Evolutionary conservation across 1,284 basidiomycete species (phyloP), one percentile per base, ranked within the genome.

Genomic region (Marasmius oreades): DNA sequence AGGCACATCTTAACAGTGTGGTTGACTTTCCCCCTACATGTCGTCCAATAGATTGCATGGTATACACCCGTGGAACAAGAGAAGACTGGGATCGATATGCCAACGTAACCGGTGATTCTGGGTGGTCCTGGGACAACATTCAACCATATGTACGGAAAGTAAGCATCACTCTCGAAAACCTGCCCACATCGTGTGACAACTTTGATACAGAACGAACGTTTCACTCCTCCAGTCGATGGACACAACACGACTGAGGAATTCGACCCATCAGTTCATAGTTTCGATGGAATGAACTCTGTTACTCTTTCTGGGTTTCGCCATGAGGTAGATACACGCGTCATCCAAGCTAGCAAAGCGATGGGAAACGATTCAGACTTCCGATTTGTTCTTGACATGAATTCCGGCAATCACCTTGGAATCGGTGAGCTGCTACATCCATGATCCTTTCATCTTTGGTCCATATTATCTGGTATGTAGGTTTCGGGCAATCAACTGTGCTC

Each of bases 341-440:
- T 74, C 5, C 59, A 66, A n/a, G 67, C 75, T 0, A n/a, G n/a
- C n/a, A n/a, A n/a, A n/a, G n/a, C n/a, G n/a, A n/a, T n/a, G n/a
- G n/a, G n/a, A n/a, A n/a, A n/a, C n/a, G n/a, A n/a, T n/a, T n/a
- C n/a, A n/a, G n/a, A n/a, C n/a, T n/a, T n/a, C n/a, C n/a, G n/a
- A 68, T 77, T 68, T 62, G 75, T 73, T 56, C 55, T 64, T 14
- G 77, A 79, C 57, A 64, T 70, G 55, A 73, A 75, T 45, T 65
- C 65, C 5, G 76, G 76, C 0, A 64, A 72, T 46, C 62, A 65
- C 0, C 59, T 72, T 33, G 75, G 77, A 20, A 61, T 77, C 31
- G 73, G 77, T 69, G 50, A 51, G 69, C 31, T 24, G 2, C 16
- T 7, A 8, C 14, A 22, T 18, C 42, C 20, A 18, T 23, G 24